Base-by-base conservation (phyloP, 345 rosid species). In the Clarkia xantiana region DNA sequence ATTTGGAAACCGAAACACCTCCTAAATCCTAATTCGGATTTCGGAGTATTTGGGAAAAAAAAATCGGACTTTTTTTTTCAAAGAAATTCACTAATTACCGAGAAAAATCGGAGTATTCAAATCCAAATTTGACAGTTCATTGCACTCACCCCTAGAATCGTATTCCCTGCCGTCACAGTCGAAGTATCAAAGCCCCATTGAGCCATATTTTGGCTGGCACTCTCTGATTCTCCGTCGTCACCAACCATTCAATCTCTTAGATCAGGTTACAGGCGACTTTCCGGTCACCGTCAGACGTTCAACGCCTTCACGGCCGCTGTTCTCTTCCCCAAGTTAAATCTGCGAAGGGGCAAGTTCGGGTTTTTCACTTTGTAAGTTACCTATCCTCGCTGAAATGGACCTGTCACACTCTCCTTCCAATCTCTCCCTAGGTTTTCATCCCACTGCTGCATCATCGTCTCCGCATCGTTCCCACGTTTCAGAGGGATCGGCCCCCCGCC, bases 401-500 rank as follows among this genome's bases (percentile, higher is more conserved):
- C 42, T 29, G 23, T 18, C 61, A 10, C 70, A 68, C 44, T 50
- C 69, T 42, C 65, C 63, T 39, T 74, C 79, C 6, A 63, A 60
- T 59, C 71, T 71, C 55, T 64, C 77, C 0, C 60, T 79, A 5
- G 73, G 75, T n/a, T 66, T 73, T 40, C 55, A 43, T 44, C 54
- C 71, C 5, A 62, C 63, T 45, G 36, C 36, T 29, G 53, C 59
- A 0, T 66, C 70, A 3, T 59, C 72, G 0, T 53, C 71, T 17
- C 54, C 45, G 3, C 53, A 14, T 7, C 53, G 16, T 11, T 34
- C 67, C 38, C 50, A 59, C 11, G 57, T 73, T 14, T 71, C 63
- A 19, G 82, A 73, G 16, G 80, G 70, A 36, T 68, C 80, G 1
- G 65, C 70, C 54, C 62, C 74, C 29, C 72, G 68, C 45, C 78